Evolutionary conservation across 192 early-diverging fungal genomes (phyloP), one percentile per base, ranked within the genome.

Genomic region (Mortierella alpina): DNA sequence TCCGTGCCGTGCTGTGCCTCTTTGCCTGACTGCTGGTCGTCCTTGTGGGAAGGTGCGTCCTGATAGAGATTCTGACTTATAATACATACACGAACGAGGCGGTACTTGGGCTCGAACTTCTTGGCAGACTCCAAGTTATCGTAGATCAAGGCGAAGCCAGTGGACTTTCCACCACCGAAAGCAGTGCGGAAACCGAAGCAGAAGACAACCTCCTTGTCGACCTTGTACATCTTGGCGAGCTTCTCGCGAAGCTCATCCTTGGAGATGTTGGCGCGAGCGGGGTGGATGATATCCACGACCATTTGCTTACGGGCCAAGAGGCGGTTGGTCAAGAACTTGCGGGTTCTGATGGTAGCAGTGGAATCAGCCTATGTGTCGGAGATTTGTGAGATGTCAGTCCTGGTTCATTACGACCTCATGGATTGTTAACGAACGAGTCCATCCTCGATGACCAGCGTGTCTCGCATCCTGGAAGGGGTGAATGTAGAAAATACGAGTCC

Each of bases 71-170:
- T 0, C 11, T 57, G 14, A 20, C 10, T 15, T 10, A 20, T 39
- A 51, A 51, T 63, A 85, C 75, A 63, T 80, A 87, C 93, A 89
- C 97, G 88, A 59, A 92, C 90, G 66, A 97, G 91, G 79, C 97
- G 91, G 93, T 94, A 95, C 91, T 98, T 99, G 86, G 97, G 97
- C 91, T 99, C 97, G 83, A 98, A 95, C 92, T 97, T 98, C 94
- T 96, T 97, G 82, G 92, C 92, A 66, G 95, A 86, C 69, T 97
- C 96, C 77, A 97, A 83, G 74, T 90, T 89, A 86, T 98, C 96
- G 93, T 99, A 97, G 89, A 98, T 92, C 72, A 97, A 88, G 54
- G 90, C 97, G 83, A 98, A 98, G 58, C 96, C 97, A 75, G 95
- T 96, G 46, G 95, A 92, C 85, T 94, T 93, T 86, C 96, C 96